phyloP scores from a whole-genome alignment of 1,139 yeast genomes.

The Hyphopichia khmerensis region DNA sequence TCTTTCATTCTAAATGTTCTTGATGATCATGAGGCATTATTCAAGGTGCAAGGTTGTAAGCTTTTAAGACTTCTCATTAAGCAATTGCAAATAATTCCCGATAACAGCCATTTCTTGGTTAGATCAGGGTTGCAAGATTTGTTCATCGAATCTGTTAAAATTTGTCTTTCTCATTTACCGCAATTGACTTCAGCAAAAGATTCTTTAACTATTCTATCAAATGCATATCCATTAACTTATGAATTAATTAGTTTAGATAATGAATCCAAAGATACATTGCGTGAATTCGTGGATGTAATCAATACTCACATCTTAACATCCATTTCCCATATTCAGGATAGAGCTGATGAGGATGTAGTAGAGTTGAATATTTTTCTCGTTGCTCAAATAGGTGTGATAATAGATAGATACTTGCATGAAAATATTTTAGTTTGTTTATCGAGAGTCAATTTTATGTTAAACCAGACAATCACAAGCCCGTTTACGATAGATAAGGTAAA shows the following conservation, averaged over 20 bases:
- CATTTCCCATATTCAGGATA: constrained; percentile 17
- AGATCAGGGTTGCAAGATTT: constrained; percentile 43
- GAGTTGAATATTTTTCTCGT: constrained; percentile 12
- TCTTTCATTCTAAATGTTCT: constrained; percentile 51
- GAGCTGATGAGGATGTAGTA: constrained; percentile 8
- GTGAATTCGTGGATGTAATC: constrained; percentile 17
- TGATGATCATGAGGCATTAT: constrained; percentile 48
- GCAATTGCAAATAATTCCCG: background rate
- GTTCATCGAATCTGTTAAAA: constrained; percentile 39
- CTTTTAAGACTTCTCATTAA: constrained; percentile 25
- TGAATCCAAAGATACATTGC: constrained; percentile 4
- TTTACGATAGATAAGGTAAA: constrained; percentile 18
- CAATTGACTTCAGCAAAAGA: constrained; percentile 34
- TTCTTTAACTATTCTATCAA: constrained; percentile 20
- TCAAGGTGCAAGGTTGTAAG: constrained; percentile 44
- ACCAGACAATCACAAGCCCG: constrained; percentile 31
- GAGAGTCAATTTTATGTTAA: constrained; percentile 26
- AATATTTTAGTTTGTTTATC: constrained; percentile 27
- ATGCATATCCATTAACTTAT: constrained; percentile 22
- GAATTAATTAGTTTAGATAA: constrained; percentile 8
- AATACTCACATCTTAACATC: constrained; percentile 21
- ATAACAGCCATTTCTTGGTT: constrained; percentile 11
- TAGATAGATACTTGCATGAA: constrained; percentile 11
- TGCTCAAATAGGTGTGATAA: constrained; percentile 11
- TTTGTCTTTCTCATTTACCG: constrained; percentile 46